Conservation (phyloP, 2,329 filamentous ascomycete genomes). For the Aspergillus transmontanensis region DNA sequence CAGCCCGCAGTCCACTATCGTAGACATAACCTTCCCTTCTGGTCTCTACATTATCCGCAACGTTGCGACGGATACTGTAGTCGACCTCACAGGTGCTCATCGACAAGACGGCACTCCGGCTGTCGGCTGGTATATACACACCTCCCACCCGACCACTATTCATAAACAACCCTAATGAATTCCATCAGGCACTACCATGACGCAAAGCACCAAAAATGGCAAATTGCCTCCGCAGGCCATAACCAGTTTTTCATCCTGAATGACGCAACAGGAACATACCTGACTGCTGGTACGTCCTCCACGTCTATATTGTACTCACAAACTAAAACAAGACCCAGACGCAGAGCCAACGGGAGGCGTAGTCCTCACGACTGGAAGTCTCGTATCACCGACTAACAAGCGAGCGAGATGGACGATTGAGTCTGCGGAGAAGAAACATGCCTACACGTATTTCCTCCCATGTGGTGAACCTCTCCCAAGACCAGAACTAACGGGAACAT, state of each 20-base stretch:
- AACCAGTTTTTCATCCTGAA: background rate
- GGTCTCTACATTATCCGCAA: background rate
- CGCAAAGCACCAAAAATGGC: background rate
- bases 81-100: background rate
- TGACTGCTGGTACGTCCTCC: background rate
- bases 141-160: background rate
- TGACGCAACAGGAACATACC: background rate
- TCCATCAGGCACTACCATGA: background rate
- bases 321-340: background rate
- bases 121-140: background rate
- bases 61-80: background rate
- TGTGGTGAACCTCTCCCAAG: background rate
- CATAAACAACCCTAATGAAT: no score
- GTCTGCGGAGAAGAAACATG: background rate
- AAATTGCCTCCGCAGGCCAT: background rate
- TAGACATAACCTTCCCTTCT: background rate
- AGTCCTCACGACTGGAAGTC: background rate
- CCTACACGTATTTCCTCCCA: background rate
- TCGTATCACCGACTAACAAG: background rate
- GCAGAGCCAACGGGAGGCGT: background rate
- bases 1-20: no score
- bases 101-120: background rate
- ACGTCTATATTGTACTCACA: background rate
- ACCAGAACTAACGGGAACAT: fast-evolving
- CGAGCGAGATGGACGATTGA: background rate